These are phyloP conservation scores for Quercus suber DNA, from an alignment of 306 rosid genomes.

Conservation along the genomic window DNA sequence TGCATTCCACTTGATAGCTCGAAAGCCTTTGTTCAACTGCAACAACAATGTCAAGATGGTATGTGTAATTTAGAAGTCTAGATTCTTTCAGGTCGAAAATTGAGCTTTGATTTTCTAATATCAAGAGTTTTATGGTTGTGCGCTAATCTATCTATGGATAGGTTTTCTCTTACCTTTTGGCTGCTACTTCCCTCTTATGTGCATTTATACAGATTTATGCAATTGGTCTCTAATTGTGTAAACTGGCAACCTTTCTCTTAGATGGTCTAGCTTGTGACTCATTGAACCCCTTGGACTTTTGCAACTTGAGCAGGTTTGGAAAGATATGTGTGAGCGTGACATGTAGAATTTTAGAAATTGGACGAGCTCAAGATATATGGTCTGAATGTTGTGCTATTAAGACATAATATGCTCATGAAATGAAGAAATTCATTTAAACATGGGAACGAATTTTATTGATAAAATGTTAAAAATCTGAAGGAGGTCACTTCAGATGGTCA, in stretches of 20 bases:
- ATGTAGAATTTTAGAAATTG: no score
- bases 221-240: no score
- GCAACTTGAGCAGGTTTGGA: no score
- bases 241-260: background rate
- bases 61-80: constrained; percentile 17
- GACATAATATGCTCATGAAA: no score
- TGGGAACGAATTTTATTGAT: no score
- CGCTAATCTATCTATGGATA: background rate
- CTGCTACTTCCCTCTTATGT: background rate
- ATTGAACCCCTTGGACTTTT: background rate
- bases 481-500: no score
- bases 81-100: constrained; percentile 11
- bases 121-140: background rate
- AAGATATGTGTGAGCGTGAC: no score
- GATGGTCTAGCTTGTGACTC: background rate
- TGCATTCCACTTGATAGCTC: constrained; percentile 87
- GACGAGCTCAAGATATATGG: no score
- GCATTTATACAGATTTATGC: background rate
- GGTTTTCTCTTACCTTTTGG: background rate
- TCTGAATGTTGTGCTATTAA: no score
- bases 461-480: no score
- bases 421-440: no score
- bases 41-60: constrained; percentile 97
- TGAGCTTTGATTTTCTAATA: background rate
- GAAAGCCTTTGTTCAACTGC: constrained; percentile 84